These are phyloP conservation scores for Camellia sinensis DNA, from an alignment of 148 eudicot genomes.

Conservation along the genomic window DNA sequence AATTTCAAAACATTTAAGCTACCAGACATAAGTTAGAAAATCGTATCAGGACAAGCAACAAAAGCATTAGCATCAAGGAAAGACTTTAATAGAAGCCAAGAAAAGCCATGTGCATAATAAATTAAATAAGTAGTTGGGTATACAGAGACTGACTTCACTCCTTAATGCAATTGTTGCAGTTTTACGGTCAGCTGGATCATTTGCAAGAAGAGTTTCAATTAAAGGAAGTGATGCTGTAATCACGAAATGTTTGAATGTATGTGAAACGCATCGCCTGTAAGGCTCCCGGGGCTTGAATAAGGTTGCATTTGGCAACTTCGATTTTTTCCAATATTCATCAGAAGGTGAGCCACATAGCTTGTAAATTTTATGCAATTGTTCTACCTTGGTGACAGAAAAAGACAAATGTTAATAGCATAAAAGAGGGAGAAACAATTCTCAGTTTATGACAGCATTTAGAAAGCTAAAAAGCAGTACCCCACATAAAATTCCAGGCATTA, in stretches of 20 bases:
- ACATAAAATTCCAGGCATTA: background rate
- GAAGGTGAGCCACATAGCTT: constrained; percentile 89
- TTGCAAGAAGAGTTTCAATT: constrained; percentile 76
- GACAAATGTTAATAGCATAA: constrained; percentile 11
- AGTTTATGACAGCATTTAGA: background rate
- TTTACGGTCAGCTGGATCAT: constrained; percentile 73
- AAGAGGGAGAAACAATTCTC: background rate
- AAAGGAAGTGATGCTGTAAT: constrained; percentile 62
- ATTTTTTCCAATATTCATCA: constrained; percentile 85
- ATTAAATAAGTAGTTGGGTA: background rate
- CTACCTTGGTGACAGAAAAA: constrained; percentile 50
- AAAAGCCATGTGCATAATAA: constrained; percentile 3
- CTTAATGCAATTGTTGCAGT: constrained; percentile 75
- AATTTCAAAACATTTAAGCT: constrained; percentile 7
- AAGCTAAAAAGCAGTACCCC: background rate
- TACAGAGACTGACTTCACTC: constrained; percentile 49
- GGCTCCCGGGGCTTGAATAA: constrained; percentile 78
- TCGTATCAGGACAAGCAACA: background rate
- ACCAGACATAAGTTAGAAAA: constrained; percentile 2
- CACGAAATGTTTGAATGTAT: constrained; percentile 65
- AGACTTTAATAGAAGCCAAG: constrained; percentile 4
- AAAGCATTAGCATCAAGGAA: background rate
- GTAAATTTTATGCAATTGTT: constrained; percentile 77
- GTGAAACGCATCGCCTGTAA: constrained; percentile 65
- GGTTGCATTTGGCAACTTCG: constrained; percentile 82